Conservation (phyloP, 805 yeast genomes). For the Ascoidea rubescens region DNA sequence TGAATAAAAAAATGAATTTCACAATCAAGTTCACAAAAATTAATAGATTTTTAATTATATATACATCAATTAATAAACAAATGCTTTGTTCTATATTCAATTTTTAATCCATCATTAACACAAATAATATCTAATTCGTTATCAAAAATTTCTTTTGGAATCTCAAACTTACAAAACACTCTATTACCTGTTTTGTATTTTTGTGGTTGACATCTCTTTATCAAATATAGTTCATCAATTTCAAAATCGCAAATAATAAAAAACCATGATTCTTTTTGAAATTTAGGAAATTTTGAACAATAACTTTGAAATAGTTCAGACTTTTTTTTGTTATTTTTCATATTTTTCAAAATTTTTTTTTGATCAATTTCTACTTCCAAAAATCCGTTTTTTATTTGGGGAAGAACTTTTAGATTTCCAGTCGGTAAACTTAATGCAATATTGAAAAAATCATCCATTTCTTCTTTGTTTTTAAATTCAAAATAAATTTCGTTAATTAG, state of each 20-base stretch:
- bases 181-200: slow-evolving; percentile 14
- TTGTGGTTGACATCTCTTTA: slow-evolving; percentile 67
- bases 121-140: slow-evolving; percentile 29
- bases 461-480: slow-evolving; percentile 12
- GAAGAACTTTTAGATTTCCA: slow-evolving; percentile 26
- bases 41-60: background rate
- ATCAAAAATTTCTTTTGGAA: slow-evolving; percentile 37
- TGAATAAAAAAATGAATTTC: slow-evolving; percentile 12
- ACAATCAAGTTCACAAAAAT: background rate
- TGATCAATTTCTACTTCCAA: slow-evolving; percentile 38
- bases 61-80: slow-evolving; percentile 1
- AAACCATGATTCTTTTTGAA: slow-evolving; percentile 92
- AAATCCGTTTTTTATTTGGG: slow-evolving; percentile 22
- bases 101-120: slow-evolving; percentile 55
- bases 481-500: background rate
- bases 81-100: slow-evolving; percentile 25
- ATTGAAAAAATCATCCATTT: slow-evolving; percentile 33
- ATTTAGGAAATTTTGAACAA: slow-evolving; percentile 75
- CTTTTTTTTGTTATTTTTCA: slow-evolving; percentile 32
- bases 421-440: slow-evolving; percentile 50
- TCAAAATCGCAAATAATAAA: slow-evolving; percentile 40
- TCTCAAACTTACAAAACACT: slow-evolving; percentile 28
- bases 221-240: slow-evolving; percentile 39
- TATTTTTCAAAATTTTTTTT: slow-evolving; percentile 19
- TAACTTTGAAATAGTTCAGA: slow-evolving; percentile 36